phyloP scores from a whole-genome alignment of 371 early-diverging fungal genomes.

The Mortierella sp. region DNA sequence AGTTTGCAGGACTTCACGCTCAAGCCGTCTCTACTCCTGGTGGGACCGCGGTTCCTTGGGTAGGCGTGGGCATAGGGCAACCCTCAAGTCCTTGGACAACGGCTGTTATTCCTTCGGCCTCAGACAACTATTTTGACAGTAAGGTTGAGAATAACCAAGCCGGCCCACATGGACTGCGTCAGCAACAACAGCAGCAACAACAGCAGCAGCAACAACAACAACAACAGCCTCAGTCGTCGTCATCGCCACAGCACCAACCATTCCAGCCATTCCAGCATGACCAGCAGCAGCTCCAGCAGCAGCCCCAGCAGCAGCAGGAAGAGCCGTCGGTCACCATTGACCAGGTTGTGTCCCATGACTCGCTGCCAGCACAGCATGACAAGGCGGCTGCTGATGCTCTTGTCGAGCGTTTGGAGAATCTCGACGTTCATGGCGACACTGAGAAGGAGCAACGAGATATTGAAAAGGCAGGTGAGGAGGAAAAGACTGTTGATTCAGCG shows the following conservation, averaged over 20 bases:
- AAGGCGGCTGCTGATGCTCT: conserved; percentile 8
- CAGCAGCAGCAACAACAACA: conserved; percentile 15
- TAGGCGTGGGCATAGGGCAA: conserved; percentile 39
- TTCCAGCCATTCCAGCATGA: conserved; percentile 44
- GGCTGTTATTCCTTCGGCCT: conserved; percentile 38
- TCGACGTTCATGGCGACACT: conserved; percentile 9
- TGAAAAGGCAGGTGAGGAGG: neutral
- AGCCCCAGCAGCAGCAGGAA: conserved; percentile 17
- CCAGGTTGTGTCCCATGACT: neutral
- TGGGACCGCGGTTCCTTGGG: conserved; percentile 41
- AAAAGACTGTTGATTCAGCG: neutral
- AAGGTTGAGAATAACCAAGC: conserved; percentile 23
- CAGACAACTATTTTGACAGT: conserved; percentile 46
- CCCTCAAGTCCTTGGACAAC: conserved; percentile 50
- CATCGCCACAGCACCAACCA: conserved; percentile 38
- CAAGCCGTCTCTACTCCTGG: conserved; percentile 38
- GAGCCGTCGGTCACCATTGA: neutral
- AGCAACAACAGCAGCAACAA: conserved; percentile 38
- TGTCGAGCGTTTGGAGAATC: conserved; percentile 8
- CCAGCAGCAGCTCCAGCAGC: conserved; percentile 45
- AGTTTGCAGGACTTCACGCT: conserved; percentile 27
- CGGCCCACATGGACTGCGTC: conserved; percentile 29
- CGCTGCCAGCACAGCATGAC: conserved; percentile 1
- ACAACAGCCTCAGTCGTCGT: conserved; percentile 3
- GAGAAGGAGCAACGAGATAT: conserved; percentile 4